Evolutionary conservation across 495 filamentous ascomycete genomes (phyloP), one percentile per base, ranked within the genome.

Genomic region (Bacidia gigantensis): DNA sequence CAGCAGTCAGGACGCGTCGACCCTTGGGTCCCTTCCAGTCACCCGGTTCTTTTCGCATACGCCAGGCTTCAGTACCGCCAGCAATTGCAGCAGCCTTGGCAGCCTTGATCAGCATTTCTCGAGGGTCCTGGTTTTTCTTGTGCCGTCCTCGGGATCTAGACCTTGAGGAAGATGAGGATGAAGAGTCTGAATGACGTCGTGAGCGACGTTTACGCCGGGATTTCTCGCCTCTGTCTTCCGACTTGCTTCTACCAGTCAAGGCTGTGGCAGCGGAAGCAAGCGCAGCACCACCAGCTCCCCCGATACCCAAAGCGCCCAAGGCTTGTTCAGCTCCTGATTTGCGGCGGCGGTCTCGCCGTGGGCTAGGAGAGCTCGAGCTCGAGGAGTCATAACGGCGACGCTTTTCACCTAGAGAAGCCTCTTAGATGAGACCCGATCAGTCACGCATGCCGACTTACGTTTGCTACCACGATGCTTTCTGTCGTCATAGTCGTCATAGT

Each of bases 21-120:
- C 86, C 86, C 65, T 94, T 94, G 26, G 81, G 79, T 43, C 88
- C 89, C 29, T 76, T 81, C 85, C 86, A 93, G 18, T 79, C 76
- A 46, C 89, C 89, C 0, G 85, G 83, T 45, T 87, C 82, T 58
- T 92, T 93, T 62, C 87, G 84, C 35, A 82, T 75, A 32, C 85
- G 79, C 74, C 93, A 93, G 24, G 89, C 89, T 69, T 94, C 87
- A 21, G 86, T 78, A 10, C 87, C 89, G 54, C 87, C 89, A 49
- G 89, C 87, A 35, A 88, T 75, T 38, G 94, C 66, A 5, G 89
- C 90, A 18, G 89, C 87, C 65, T 85, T 84, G 58, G 86, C 84
- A 39, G 88, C 89, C 64, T 94, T 86, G 53, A 84, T 76, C 59
- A 92, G 80, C 50, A 76, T 75, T 39, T 79, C 73, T 17, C 65